Evolutionary conservation across 2,329 filamentous ascomycete species (phyloP).

Genomic region (Didymellaceae sp.): DNA sequence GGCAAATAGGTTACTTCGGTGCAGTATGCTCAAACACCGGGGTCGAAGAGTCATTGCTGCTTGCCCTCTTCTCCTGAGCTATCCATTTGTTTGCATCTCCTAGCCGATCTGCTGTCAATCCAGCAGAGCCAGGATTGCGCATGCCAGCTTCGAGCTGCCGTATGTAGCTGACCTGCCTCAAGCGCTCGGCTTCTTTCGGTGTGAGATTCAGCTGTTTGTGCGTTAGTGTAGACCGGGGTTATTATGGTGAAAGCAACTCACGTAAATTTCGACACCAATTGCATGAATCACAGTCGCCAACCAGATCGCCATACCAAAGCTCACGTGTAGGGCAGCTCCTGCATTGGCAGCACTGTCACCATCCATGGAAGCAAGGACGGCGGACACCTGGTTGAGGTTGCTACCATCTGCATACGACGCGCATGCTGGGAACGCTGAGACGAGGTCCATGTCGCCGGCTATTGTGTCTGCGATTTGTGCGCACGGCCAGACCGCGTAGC

Average conservation of each 20-base stretch:
- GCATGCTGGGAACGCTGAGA: conserved; percentile 55
- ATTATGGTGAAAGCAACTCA: conserved; percentile 36
- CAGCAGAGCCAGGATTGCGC: conserved; percentile 50
- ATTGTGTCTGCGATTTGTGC: conserved; percentile 56
- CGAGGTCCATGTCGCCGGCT: conserved; percentile 4
- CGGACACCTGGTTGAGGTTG: conserved; percentile 26
- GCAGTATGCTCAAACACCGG: not conserved
- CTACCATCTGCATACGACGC: conserved; percentile 48
- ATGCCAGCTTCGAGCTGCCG: conserved; percentile 62
- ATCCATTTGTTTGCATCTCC: conserved; percentile 39
- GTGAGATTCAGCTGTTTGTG: conserved; percentile 49
- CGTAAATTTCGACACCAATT: conserved; percentile 50
- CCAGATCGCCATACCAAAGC: conserved; percentile 63
- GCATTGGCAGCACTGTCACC: conserved; percentile 36
- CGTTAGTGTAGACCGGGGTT: not conserved
- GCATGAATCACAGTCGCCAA: conserved; percentile 60
- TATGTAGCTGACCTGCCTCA: conserved; percentile 64
- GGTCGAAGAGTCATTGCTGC: not conserved
- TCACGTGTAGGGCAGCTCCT: conserved; percentile 54
- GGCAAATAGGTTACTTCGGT: not conserved
- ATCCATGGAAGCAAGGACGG: conserved; percentile 36
- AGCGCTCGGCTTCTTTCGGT: conserved; percentile 59
- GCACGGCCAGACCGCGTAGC: conserved; percentile 54
- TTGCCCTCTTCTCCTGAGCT: not conserved
- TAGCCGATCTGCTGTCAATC: conserved; percentile 34